Evolutionary conservation across 192 early-diverging fungal species (phyloP).

Genomic region (Podochytrium sp.): DNA sequence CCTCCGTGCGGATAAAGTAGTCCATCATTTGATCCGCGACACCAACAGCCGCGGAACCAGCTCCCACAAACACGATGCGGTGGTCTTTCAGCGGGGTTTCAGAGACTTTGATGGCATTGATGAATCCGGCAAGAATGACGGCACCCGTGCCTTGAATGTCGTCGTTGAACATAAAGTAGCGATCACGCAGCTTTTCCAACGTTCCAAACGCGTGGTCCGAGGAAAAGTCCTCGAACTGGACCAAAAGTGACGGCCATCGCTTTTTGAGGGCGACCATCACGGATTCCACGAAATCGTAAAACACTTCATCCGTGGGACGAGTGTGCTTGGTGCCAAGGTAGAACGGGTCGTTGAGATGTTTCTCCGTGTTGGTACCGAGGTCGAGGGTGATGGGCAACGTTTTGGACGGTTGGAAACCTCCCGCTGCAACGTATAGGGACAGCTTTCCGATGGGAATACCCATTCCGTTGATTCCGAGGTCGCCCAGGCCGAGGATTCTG

Average conservation of each 20-base stretch:
- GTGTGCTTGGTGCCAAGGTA: constrained; percentile 83
- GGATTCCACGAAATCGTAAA: constrained; percentile 83
- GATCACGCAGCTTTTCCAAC: constrained; percentile 76
- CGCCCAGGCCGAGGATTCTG: constrained; percentile 92
- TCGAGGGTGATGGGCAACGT: constrained; percentile 93
- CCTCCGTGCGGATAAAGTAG: constrained; percentile 76
- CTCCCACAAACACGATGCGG: constrained; percentile 91
- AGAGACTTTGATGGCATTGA: constrained; percentile 70
- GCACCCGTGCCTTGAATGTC: constrained; percentile 94
- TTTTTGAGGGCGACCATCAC: constrained; percentile 71
- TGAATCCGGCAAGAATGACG: constrained; percentile 92
- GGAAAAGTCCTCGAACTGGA: constrained; percentile 98
- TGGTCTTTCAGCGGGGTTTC: constrained; percentile 73
- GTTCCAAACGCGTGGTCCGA: constrained; percentile 90
- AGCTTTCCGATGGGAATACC: constrained; percentile 96
- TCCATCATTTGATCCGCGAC: constrained; percentile 89
- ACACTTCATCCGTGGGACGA: constrained; percentile 60
- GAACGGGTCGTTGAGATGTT: constrained; percentile 81
- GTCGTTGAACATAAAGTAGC: constrained; percentile 91
- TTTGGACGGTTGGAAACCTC: constrained; percentile 80
- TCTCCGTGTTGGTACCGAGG: constrained; percentile 87
- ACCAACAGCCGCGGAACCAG: constrained; percentile 93
- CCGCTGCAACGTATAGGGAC: constrained; percentile 73
- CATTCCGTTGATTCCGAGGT: constrained; percentile 94
- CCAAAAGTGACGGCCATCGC: constrained; percentile 79